A percentile compares a stretch with the other conserved stretches of the same genome.
Conservation (phyloP, 352 stramenopile genomes). For the Phytophthora colocasiae region DNA sequence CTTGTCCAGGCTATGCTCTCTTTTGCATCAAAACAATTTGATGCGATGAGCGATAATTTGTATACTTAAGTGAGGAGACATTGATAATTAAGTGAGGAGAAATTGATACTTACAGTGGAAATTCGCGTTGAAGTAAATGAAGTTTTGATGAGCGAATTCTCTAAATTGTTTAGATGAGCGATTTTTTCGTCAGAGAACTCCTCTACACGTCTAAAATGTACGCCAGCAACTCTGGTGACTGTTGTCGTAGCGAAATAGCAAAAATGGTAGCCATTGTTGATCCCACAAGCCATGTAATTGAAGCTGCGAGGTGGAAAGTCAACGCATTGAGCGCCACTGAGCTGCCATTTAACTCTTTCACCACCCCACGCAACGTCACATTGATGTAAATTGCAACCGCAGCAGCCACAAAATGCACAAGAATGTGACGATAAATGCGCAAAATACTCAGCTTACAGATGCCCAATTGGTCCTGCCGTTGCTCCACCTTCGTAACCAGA, state of each 20-base stretch:
- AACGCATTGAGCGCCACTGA: conserved; percentile 36
- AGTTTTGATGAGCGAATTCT: conserved; percentile 5
- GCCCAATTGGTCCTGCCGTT: conserved; percentile 59
- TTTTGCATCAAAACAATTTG: conserved; percentile 29
- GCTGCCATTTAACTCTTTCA: conserved; percentile 28
- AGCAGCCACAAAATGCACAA: conserved; percentile 49
- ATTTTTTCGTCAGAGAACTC: neutral
- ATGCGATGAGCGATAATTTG: conserved; percentile 22
- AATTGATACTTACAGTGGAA: neutral
- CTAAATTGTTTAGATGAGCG: neutral
- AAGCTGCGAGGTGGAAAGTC: conserved; percentile 54
- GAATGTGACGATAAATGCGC: conserved; percentile 52
- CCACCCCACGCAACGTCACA: conserved; percentile 19
- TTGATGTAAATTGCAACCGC: conserved; percentile 53
- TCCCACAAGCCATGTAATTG: conserved; percentile 54
- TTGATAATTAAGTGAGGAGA: conserved; percentile 2
- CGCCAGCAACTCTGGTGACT: conserved; percentile 50
- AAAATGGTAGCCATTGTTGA: conserved; percentile 42
- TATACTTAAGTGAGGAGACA: conserved; percentile 8
- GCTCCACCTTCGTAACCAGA: conserved; percentile 62
- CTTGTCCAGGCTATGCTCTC: neutral
- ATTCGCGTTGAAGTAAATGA: neutral
- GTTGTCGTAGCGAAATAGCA: conserved; percentile 49
- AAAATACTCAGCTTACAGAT: conserved; percentile 64
- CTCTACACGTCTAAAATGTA: conserved; percentile 53